Percentiles rank a stretch among this genome's conserved stretches.
These are phyloP conservation scores for Apodospora peruviana DNA, from an alignment of 495 filamentous ascomycete genomes.

Conservation along the genomic window DNA sequence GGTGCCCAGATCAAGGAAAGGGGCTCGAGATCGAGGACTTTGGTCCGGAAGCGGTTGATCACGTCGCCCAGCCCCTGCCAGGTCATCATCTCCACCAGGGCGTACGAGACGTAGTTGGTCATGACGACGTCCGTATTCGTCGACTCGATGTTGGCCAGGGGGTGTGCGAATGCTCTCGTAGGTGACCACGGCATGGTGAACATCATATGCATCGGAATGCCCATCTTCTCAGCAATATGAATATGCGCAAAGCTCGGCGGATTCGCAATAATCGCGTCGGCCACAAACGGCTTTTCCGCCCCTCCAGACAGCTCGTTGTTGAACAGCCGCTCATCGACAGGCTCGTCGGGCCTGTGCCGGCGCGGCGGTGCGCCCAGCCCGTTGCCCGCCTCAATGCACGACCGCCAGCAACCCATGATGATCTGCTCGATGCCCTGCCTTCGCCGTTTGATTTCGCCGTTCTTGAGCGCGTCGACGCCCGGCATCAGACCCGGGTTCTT, in stretches of 20 bases:
- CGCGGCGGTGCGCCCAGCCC: slow-evolving; percentile 15
- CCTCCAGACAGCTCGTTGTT: slow-evolving; percentile 11
- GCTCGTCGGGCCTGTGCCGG: slow-evolving; percentile 10
- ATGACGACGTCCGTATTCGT: slow-evolving; percentile 51
- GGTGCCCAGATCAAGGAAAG: slow-evolving; percentile 62
- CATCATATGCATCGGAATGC: slow-evolving; percentile 62
- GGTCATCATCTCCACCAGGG: slow-evolving; percentile 64
- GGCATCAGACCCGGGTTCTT: slow-evolving; percentile 73
- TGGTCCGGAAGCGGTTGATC: slow-evolving; percentile 58
- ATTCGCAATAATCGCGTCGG: slow-evolving; percentile 68
- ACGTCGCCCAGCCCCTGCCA: slow-evolving; percentile 62
- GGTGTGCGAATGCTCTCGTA: slow-evolving; percentile 63
- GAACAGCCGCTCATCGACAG: slow-evolving; percentile 12
- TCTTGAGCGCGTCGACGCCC: slow-evolving; percentile 55
- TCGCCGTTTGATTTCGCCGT: slow-evolving; percentile 56
- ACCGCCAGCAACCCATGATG: slow-evolving; percentile 56
- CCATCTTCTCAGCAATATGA: slow-evolving; percentile 60
- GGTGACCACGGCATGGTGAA: slow-evolving; percentile 61
- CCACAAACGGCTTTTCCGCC: slow-evolving; percentile 49
- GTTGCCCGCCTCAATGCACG: slow-evolving; percentile 51
- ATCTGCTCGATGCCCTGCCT: slow-evolving; percentile 59
- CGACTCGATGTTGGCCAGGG: slow-evolving; percentile 59
- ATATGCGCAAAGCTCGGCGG: slow-evolving; percentile 63
- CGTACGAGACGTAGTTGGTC: slow-evolving; percentile 70
- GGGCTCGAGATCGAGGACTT: slow-evolving; percentile 54